Percentiles rank a stretch among this genome's conserved stretches.
phyloP scores from a whole-genome alignment of 1,139 yeast species.

The Protomyces macrosporus region DNA sequence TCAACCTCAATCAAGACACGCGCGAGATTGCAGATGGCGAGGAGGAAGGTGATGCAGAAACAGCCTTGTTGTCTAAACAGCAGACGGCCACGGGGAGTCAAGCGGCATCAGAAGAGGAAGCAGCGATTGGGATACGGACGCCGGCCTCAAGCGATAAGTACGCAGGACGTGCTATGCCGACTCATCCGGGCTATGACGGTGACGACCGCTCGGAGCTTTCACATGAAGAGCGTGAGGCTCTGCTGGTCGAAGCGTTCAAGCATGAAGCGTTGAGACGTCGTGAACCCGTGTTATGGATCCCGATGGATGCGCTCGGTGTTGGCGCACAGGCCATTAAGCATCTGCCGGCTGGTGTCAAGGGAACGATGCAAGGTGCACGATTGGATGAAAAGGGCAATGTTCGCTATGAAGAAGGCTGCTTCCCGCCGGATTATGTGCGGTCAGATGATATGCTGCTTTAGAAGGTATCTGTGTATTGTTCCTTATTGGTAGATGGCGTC shows the following conservation, averaged over 20 bases:
- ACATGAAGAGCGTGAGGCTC: constrained; percentile 1
- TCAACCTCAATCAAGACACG: constrained; percentile 34
- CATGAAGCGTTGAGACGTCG: constrained; percentile 65
- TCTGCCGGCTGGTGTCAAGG: constrained; percentile 9
- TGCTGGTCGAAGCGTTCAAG: constrained; percentile 43
- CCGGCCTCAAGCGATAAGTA: too few relatives aligned
- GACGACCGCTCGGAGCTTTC: not conserved
- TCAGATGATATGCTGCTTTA: constrained; percentile 10
- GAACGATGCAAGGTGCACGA: constrained; percentile 9
- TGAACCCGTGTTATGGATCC: constrained; percentile 80
- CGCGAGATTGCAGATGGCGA: not conserved
- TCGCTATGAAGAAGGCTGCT: not conserved
- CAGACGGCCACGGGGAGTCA: not conserved
- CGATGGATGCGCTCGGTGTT: constrained; percentile 78
- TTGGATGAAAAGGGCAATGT: constrained; percentile 7
- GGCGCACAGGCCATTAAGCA: constrained; percentile 54
- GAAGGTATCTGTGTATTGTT: not conserved
- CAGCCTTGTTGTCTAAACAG: not conserved
- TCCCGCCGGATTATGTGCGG: constrained; percentile 22
- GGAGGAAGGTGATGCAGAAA: not conserved
- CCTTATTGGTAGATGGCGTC: too few relatives aligned
- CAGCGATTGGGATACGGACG: not conserved
- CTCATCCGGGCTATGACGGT: not conserved
- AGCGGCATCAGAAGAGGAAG: not conserved
- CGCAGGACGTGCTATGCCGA: too few relatives aligned